phyloP scores from a whole-genome alignment of 2,329 filamentous ascomycete genomes.

The Monosporascus sp. region DNA sequence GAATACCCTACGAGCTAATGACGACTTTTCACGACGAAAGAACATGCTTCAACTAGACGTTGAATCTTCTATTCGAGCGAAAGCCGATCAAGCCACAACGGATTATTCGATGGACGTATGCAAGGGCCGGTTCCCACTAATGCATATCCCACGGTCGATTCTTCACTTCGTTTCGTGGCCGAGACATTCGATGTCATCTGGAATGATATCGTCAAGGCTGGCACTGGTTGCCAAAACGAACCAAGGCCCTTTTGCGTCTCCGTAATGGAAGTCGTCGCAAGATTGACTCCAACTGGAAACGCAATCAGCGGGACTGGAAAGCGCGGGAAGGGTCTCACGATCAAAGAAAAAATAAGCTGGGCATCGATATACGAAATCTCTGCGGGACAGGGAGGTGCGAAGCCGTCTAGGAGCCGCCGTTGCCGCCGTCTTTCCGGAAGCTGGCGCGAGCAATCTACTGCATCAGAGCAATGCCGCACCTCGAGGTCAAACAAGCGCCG shows the following conservation, averaged over 20 bases:
- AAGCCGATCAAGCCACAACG: slow-evolving; percentile 20
- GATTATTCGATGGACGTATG: slow-evolving; percentile 19
- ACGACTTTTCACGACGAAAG: slow-evolving; percentile 38
- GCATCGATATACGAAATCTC: slow-evolving; percentile 19
- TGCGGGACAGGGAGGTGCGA: slow-evolving; percentile 23
- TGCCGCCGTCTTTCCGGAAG: slow-evolving; percentile 15
- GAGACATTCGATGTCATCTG: slow-evolving; percentile 17
- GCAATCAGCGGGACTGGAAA: slow-evolving; percentile 19
- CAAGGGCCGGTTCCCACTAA: slow-evolving; percentile 19
- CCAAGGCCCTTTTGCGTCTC: slow-evolving; percentile 17
- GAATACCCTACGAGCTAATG: slow-evolving; percentile 28
- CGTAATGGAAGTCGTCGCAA: slow-evolving; percentile 19
- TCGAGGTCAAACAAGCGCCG: slow-evolving; percentile 22
- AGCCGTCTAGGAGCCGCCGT: slow-evolving; percentile 12
- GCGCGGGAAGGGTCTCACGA: slow-evolving; percentile 23
- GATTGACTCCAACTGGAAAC: slow-evolving; percentile 19
- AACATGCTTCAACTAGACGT: slow-evolving; percentile 26
- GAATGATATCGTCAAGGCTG: slow-evolving; percentile 21
- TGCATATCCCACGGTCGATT: slow-evolving; percentile 21
- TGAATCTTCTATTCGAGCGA: slow-evolving; percentile 22
- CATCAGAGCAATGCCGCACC: slow-evolving; percentile 10
- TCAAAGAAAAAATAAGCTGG: slow-evolving; percentile 22
- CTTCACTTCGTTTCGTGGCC: slow-evolving; percentile 17
- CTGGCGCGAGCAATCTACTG: slow-evolving; percentile 1
- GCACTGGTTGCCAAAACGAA: slow-evolving; percentile 23